These are phyloP conservation scores for Pichia californica DNA, from an alignment of 805 yeast genomes.

Conservation along the genomic window DNA sequence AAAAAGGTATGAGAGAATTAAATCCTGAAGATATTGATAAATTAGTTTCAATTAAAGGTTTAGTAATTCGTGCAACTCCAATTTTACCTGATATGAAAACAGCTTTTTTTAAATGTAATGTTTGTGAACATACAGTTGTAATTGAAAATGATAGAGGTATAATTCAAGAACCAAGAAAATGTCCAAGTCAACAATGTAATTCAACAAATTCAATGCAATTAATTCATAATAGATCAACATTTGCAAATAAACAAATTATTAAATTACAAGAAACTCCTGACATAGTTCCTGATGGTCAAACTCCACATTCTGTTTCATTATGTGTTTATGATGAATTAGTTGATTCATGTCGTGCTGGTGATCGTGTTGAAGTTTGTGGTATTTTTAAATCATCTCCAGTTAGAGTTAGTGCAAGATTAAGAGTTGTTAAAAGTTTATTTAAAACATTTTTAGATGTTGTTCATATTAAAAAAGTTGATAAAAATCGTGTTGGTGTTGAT, in stretches of 20 bases:
- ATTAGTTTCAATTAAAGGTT: constrained; percentile 83
- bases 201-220: constrained; percentile 82
- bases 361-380: constrained; percentile 91
- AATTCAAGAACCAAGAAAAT: constrained; percentile 85
- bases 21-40: constrained; percentile 95
- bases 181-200: constrained; percentile 85
- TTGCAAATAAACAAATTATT: constrained; percentile 93
- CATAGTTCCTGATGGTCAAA: constrained; percentile 95
- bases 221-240: constrained; percentile 85
- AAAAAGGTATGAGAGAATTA: constrained; percentile 81
- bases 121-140: constrained; percentile 86
- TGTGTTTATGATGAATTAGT: constrained; percentile 96
- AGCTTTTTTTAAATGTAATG: constrained; percentile 91
- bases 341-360: constrained; percentile 94
- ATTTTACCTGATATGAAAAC: constrained; percentile 97
- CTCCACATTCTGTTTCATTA: constrained; percentile 91
- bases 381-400: constrained; percentile 91
- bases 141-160: constrained; percentile 94
- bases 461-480: constrained; percentile 82
- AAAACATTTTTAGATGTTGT: constrained; percentile 94
- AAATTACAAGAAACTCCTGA: constrained; percentile 81
- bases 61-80: constrained; percentile 81
- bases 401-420: constrained; percentile 75
- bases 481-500: constrained; percentile 75
- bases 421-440: constrained; percentile 76